Conservation (phyloP, 495 filamentous ascomycete genomes). For the Pseudomonodictys pantanalensis region DNA sequence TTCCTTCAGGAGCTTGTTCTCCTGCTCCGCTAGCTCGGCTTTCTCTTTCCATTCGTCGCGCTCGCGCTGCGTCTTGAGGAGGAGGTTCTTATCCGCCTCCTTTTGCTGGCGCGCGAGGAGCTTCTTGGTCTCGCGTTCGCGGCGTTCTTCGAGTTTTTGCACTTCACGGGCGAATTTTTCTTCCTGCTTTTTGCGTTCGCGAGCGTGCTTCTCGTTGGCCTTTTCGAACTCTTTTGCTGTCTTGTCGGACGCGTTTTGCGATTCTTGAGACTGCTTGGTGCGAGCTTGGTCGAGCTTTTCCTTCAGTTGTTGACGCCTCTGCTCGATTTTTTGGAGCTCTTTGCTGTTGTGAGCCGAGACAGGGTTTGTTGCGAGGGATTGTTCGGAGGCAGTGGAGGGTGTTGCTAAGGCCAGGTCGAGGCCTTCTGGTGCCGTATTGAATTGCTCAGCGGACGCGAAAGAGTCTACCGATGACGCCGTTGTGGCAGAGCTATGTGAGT, state of each 20-base stretch:
- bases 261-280: slow-evolving; percentile 47
- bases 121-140: slow-evolving; percentile 39
- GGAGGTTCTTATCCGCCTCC: slow-evolving; percentile 38
- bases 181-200: slow-evolving; percentile 59
- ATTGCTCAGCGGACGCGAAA: slow-evolving; percentile 41
- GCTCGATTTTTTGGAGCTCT: slow-evolving; percentile 71
- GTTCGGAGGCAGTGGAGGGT: slow-evolving; percentile 10
- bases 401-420: neutral
- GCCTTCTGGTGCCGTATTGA: slow-evolving; percentile 27
- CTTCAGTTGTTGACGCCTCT: slow-evolving; percentile 65
- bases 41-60: slow-evolving; percentile 40
- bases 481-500: slow-evolving; percentile 16
- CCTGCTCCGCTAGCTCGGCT: slow-evolving; percentile 35
- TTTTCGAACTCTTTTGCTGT: slow-evolving; percentile 48
- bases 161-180: slow-evolving; percentile 64
- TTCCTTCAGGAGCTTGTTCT: slow-evolving; percentile 39
- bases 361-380: slow-evolving; percentile 34
- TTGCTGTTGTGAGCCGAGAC: slow-evolving; percentile 55
- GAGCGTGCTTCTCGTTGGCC: slow-evolving; percentile 57
- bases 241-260: slow-evolving; percentile 50
- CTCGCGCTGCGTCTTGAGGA: slow-evolving; percentile 35
- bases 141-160: slow-evolving; percentile 60
- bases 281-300: slow-evolving; percentile 60
- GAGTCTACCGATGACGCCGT: slow-evolving; percentile 31
- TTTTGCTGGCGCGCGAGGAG: slow-evolving; percentile 37